Evolutionary conservation across 2,329 filamentous ascomycete species (phyloP).

Genomic region (Blastomyces emzantsi): DNA sequence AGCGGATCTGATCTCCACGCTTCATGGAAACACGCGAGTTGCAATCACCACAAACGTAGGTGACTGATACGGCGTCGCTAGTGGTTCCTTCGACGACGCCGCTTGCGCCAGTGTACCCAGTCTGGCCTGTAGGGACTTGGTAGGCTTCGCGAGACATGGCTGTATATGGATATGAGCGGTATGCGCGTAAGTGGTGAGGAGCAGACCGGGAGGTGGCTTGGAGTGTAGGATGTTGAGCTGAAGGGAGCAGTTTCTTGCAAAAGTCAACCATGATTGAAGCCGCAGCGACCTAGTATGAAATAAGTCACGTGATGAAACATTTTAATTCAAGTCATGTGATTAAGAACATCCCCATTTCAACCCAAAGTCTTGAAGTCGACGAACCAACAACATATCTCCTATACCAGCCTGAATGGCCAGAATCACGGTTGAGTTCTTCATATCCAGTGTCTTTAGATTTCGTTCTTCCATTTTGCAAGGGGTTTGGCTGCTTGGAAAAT

Average conservation of each 20-base stretch:
- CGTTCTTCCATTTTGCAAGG: neutral
- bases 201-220: neutral
- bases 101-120: constrained; percentile 35
- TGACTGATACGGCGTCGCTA: constrained; percentile 49
- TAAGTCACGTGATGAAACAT: neutral
- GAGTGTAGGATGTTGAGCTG: neutral
- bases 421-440: neutral
- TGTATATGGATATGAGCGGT: constrained; percentile 1
- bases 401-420: neutral
- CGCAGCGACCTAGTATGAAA: too few species aligned
- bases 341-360: neutral
- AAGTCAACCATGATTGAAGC: neutral
- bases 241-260: neutral
- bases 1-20: constrained; percentile 71
- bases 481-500: neutral
- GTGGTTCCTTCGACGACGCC: constrained; percentile 33
- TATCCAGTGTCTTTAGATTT: neutral
- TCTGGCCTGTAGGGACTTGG: constrained; percentile 51
- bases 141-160: constrained; percentile 67
- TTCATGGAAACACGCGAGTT: constrained; percentile 66
- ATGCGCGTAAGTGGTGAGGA: neutral
- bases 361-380: too few species aligned
- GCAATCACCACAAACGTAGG: constrained; percentile 77
- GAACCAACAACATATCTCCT: neutral
- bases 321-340: neutral